A percentile compares a stretch with the other conserved stretches of the same genome.
Conservation (phyloP, 2,329 filamentous ascomycete genomes). For the Dothidotthia symphoricarpi region DNA sequence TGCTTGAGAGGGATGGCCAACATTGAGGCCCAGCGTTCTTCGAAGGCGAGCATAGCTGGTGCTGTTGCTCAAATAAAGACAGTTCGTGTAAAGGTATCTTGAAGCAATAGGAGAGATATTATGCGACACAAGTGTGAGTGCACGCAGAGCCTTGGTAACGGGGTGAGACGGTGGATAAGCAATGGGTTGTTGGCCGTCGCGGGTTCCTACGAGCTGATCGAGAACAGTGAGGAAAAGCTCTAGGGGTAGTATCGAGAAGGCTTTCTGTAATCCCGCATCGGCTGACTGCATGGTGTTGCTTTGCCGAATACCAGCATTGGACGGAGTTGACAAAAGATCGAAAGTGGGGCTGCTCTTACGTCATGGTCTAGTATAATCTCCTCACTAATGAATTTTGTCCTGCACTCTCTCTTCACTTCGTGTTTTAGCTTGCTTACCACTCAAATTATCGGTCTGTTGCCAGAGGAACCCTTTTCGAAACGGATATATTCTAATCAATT, state of each 20-base stretch:
- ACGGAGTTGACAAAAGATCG: too few relatives aligned
- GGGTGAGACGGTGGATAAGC: constrained; percentile 18
- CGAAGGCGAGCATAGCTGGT: constrained; percentile 19
- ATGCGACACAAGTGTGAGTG: constrained; percentile 26
- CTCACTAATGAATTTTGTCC: too few relatives aligned
- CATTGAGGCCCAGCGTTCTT: constrained; percentile 24
- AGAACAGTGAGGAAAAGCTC: constrained; percentile 30
- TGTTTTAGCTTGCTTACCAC: too few relatives aligned
- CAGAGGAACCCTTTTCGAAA: too few relatives aligned
- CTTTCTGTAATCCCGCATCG: too few relatives aligned
- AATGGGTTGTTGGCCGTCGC: constrained; percentile 14
- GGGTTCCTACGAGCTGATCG: constrained; percentile 27
- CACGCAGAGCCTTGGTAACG: constrained; percentile 25
- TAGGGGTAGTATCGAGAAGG: constrained; percentile 13
- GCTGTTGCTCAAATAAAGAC: constrained; percentile 24
- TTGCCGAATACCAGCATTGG: too few relatives aligned
- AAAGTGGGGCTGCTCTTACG: too few relatives aligned
- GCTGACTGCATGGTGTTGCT: too few relatives aligned
- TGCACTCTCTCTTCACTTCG: too few relatives aligned
- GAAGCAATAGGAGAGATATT: constrained; percentile 21
- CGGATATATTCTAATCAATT: too few relatives aligned
- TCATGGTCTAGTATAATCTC: too few relatives aligned
- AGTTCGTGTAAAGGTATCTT: constrained; percentile 26
- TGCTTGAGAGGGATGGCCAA: constrained; percentile 21
- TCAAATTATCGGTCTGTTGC: too few relatives aligned